These are phyloP conservation scores for Eucalyptus virginea DNA, from an alignment of 345 rosid genomes.

Conservation along the genomic window DNA sequence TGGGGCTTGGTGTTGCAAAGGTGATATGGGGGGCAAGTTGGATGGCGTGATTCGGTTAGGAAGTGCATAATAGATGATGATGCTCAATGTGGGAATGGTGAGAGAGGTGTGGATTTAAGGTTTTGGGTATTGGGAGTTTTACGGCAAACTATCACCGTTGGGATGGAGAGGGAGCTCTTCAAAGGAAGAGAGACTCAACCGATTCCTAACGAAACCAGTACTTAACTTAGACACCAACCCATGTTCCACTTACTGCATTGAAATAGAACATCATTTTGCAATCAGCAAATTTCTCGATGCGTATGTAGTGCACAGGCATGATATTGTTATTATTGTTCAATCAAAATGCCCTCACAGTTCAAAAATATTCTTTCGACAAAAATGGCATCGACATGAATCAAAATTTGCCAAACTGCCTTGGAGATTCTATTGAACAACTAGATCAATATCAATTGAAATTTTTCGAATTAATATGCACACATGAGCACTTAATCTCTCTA, in stretches of 20 bases:
- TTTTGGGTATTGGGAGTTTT: not conserved
- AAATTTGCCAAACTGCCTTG: not conserved
- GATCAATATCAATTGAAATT: not conserved
- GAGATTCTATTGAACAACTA: not conserved
- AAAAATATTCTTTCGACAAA: not conserved
- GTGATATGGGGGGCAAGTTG: too few relatives aligned
- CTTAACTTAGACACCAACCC: not conserved
- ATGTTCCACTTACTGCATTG: not conserved
- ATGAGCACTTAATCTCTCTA: not conserved
- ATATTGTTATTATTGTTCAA: not conserved
- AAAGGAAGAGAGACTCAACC: not conserved
- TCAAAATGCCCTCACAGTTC: not conserved
- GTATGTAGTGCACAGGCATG: rapidly evolving
- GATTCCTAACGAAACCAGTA: not conserved
- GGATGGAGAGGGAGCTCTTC: not conserved
- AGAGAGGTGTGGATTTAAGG: not conserved
- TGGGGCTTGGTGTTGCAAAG: too few relatives aligned
- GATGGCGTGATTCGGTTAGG: too few relatives aligned
- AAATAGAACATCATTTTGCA: not conserved
- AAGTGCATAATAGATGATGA: too few relatives aligned
- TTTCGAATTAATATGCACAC: not conserved
- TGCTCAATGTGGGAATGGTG: not conserved
- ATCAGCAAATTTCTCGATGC: not conserved
- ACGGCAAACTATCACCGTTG: not conserved
- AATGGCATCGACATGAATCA: not conserved